Percentiles rank a stretch among this genome's conserved stretches.
phyloP scores from a whole-genome alignment of 2,329 filamentous ascomycete genomes.

The Penicillium hesseltinei region DNA sequence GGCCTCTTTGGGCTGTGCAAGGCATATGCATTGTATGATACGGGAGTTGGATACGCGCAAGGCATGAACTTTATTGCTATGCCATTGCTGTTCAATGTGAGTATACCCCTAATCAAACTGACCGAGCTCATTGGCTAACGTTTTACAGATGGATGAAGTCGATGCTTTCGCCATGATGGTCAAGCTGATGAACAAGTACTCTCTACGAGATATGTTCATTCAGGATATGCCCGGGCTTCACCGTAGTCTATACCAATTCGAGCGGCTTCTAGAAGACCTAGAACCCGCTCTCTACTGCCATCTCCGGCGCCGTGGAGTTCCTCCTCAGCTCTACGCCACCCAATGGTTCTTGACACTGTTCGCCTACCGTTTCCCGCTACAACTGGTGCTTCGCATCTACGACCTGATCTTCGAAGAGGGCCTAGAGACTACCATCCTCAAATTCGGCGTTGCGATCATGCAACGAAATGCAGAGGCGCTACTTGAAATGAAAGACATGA shows the following conservation, averaged over 20 bases:
- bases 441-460: conserved; percentile 94
- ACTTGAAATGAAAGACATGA: conserved; percentile 86
- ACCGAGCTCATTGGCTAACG: conserved; percentile 6
- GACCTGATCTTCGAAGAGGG: conserved; percentile 93
- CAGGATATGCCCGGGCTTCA: conserved; percentile 96
- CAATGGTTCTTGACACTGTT: conserved; percentile 99
- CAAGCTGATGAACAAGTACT: conserved; percentile 94
- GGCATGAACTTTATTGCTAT: conserved; percentile 99
- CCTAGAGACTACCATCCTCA: conserved; percentile 79
- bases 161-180: conserved; percentile 94
- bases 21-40: conserved; percentile 93
- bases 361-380: conserved; percentile 92
- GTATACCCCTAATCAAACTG: conserved; percentile 27
- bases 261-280: conserved; percentile 86
- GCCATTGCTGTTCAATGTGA: conserved; percentile 89
- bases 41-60: conserved; percentile 92
- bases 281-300: conserved; percentile 96
- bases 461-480: conserved; percentile 82
- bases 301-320: conserved; percentile 80
- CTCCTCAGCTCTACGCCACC: conserved; percentile 90
- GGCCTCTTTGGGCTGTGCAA: conserved; percentile 95
- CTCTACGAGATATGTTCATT: conserved; percentile 86
- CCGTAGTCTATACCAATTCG: conserved; percentile 90
- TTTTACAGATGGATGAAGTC: conserved; percentile 80
- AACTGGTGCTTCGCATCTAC: conserved; percentile 94